Evolutionary conservation across 306 rosid genomes (phyloP).

Genomic region (Macrotyloma uniflorum): DNA sequence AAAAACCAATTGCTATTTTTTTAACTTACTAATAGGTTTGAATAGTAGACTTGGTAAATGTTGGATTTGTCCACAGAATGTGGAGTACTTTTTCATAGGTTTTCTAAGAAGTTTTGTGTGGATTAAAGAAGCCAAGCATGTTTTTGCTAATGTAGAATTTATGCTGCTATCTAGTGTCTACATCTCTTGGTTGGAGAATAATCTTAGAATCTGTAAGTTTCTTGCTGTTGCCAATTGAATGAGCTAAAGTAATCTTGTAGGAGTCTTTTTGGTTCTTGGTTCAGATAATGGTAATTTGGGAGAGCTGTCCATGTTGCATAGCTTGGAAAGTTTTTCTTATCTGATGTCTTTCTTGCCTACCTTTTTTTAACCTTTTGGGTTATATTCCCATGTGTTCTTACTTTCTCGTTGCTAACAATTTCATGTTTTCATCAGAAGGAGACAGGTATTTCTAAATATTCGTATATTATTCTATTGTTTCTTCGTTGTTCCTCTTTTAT

Average conservation of each 20-base stretch:
- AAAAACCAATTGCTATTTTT: not conserved
- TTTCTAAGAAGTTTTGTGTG: not conserved
- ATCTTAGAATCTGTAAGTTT: slow-evolving; percentile 15
- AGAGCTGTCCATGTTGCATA: not conserved
- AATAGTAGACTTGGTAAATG: not conserved
- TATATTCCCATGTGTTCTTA: not conserved
- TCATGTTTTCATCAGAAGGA: not conserved
- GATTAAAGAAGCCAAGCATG: not conserved
- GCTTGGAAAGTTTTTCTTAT: not conserved
- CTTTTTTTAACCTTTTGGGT: not conserved
- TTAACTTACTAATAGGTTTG: not conserved
- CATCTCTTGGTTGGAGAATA: not conserved
- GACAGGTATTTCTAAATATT: not conserved
- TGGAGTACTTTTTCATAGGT: not conserved
- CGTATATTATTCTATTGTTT: not conserved
- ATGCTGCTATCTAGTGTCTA: not conserved
- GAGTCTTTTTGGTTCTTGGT: slow-evolving; percentile 7
- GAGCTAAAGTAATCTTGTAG: not conserved
- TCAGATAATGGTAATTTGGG: slow-evolving; percentile 17
- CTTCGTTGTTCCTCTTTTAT: not conserved
- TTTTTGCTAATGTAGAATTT: not conserved
- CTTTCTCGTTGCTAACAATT: not conserved
- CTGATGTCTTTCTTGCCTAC: not conserved
- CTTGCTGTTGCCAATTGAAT: slow-evolving; percentile 2
- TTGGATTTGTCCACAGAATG: not conserved